Conservation (phyloP, 768 basidiomycete genomes). For the Kwoniella sp. region DNA sequence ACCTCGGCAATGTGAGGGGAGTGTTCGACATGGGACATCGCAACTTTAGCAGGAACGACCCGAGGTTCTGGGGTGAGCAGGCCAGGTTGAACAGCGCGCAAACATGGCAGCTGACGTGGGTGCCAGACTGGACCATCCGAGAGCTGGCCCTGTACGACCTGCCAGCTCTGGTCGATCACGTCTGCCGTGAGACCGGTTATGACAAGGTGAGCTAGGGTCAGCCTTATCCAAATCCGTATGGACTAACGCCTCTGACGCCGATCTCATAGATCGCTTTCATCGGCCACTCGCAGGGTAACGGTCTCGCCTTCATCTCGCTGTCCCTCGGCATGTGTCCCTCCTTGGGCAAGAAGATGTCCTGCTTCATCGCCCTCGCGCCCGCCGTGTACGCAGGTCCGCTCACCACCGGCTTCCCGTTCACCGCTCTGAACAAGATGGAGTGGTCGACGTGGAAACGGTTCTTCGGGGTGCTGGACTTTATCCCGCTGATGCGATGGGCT, state of each 20-base stretch:
- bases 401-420: conserved; percentile 56
- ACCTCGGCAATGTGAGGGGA: conserved; percentile 53
- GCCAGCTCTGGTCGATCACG: conserved; percentile 55
- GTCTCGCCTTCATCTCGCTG: conserved; percentile 55
- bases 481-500: conserved; percentile 55
- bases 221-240: neutral
- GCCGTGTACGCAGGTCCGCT: conserved; percentile 57
- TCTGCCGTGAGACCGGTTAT: conserved; percentile 53
- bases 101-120: neutral
- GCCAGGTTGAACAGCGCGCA: neutral
- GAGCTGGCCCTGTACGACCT: conserved; percentile 57
- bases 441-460: conserved; percentile 54
- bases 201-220: conserved; percentile 46
- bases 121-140: conserved; percentile 56
- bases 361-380: conserved; percentile 56
- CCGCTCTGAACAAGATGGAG: conserved; percentile 52
- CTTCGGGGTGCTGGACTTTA: conserved; percentile 57
- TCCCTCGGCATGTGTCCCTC: conserved; percentile 55
- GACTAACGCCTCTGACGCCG: neutral
- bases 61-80: conserved; percentile 56
- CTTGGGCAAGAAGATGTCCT: conserved; percentile 52
- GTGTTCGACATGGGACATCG: conserved; percentile 57
- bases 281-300: conserved; percentile 57
- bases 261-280: conserved; percentile 54
- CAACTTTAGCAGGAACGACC: conserved; percentile 51